Evolutionary conservation across 129 eudicot species (phyloP).

Genomic region (Kitagawia praeruptora): DNA sequence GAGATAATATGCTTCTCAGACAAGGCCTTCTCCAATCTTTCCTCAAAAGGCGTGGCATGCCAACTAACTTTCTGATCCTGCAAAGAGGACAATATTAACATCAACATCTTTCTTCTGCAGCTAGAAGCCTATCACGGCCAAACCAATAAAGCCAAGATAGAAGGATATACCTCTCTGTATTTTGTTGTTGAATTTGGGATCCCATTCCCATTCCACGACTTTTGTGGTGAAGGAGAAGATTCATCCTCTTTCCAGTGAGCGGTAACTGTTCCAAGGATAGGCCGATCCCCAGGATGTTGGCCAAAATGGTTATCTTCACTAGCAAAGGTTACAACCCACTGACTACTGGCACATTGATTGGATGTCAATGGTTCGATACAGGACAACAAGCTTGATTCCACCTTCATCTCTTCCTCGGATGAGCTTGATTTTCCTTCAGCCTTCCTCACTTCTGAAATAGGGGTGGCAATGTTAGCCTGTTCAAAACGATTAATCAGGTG

Average conservation of each 20-base stretch:
- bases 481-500: constrained; percentile 26
- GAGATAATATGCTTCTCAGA: constrained; percentile 53
- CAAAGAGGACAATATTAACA: background rate
- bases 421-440: constrained; percentile 18
- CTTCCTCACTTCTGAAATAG: background rate
- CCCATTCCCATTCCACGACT: constrained; percentile 82
- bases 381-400: constrained; percentile 54
- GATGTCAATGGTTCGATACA: constrained; percentile 50
- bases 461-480: constrained; percentile 22
- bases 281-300: constrained; percentile 56
- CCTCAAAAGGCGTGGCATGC: constrained; percentile 97
- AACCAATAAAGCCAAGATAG: background rate
- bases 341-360: constrained; percentile 18
- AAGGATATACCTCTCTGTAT: constrained; percentile 65
- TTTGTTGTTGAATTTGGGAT: constrained; percentile 85
- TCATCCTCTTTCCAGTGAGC: constrained; percentile 70
- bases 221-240: constrained; percentile 41
- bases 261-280: constrained; percentile 71
- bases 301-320: constrained; percentile 22
- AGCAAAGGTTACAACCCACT: constrained; percentile 13
- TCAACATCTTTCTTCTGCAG: background rate
- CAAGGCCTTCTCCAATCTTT: constrained; percentile 84
- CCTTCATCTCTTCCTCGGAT: constrained; percentile 26
- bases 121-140: background rate
- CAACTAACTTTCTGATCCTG: constrained; percentile 96